Percentiles rank a stretch among this genome's conserved stretches.
phyloP scores from a whole-genome alignment of 257 asterid genomes.

The Solanum appendiculatum region DNA sequence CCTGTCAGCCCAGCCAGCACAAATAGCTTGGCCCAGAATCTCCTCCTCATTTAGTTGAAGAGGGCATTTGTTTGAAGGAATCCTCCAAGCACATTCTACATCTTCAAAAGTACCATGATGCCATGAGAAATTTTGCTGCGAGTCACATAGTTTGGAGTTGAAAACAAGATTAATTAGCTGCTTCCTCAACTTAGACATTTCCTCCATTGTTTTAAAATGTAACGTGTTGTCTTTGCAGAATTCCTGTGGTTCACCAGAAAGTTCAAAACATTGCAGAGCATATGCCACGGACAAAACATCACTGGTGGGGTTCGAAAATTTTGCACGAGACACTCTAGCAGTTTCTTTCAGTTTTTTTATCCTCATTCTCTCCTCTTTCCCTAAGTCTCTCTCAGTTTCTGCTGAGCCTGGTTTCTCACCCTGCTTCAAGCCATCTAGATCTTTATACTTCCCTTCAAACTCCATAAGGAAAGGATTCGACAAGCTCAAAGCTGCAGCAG shows the following conservation, averaged over 20 bases:
- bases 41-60: slow-evolving; percentile 67
- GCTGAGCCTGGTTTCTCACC: slow-evolving; percentile 16
- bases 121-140: slow-evolving; percentile 56
- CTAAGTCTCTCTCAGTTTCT: slow-evolving; percentile 13
- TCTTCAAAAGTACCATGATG: slow-evolving; percentile 48
- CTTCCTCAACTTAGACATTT: slow-evolving; percentile 88
- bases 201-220: slow-evolving; percentile 88
- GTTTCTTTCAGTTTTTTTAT: slow-evolving; percentile 63
- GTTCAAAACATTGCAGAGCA: slow-evolving; percentile 76
- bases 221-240: slow-evolving; percentile 51
- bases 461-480: slow-evolving; percentile 55
- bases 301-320: slow-evolving; percentile 61
- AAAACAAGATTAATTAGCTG: slow-evolving; percentile 76
- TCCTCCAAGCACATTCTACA: slow-evolving; percentile 65
- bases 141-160: slow-evolving; percentile 28
- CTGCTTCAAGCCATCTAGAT: slow-evolving; percentile 15
- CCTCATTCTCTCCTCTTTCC: slow-evolving; percentile 41
- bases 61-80: slow-evolving; percentile 40
- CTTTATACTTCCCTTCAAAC: slow-evolving; percentile 28
- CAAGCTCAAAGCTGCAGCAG: slow-evolving; percentile 85
- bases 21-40: slow-evolving; percentile 72
- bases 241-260: slow-evolving; percentile 29
- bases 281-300: slow-evolving; percentile 66
- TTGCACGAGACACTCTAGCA: slow-evolving; percentile 47
- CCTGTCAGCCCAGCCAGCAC: slow-evolving; percentile 91